Conservation (phyloP, 176 grass and related monocot species). For the Bothriochloa decipiens region DNA sequence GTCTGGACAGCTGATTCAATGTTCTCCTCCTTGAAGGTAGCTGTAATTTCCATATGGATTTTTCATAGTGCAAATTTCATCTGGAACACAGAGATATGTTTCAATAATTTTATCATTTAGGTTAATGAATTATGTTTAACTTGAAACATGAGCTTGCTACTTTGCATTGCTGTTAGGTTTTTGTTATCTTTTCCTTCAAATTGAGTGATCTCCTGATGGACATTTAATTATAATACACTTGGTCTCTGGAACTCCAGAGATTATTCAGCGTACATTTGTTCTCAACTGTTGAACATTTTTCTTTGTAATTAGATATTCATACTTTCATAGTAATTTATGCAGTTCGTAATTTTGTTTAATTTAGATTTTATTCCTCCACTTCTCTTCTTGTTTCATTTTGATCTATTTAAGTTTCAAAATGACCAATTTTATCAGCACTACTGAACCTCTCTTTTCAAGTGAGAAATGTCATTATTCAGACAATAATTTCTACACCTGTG, state of each 20-base stretch:
- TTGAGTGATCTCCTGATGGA: conserved; percentile 8
- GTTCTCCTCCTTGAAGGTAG: conserved; percentile 80
- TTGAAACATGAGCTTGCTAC: conserved; percentile 21
- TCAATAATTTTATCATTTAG: conserved; percentile 28
- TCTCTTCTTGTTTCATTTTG: neutral
- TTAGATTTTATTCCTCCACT: neutral
- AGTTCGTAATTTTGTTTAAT: neutral
- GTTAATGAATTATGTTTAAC: conserved; percentile 21
- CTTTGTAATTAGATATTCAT: conserved; percentile 8
- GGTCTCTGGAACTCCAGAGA: neutral
- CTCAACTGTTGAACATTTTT: conserved; percentile 5
- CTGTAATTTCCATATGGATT: conserved; percentile 35
- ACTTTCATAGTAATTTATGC: neutral
- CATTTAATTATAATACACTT: neutral
- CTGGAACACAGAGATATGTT: conserved; percentile 23
- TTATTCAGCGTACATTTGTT: conserved; percentile 22
- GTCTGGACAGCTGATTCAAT: conserved; percentile 85
- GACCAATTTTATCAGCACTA: conserved; percentile 19
- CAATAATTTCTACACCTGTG: conserved; percentile 9
- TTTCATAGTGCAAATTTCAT: conserved; percentile 10
- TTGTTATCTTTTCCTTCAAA: conserved; percentile 22
- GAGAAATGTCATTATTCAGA: conserved; percentile 11
- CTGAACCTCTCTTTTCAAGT: conserved; percentile 32
- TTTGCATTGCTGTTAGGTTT: conserved; percentile 15
- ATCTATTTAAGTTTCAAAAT: neutral